Evolutionary conservation across 2,329 filamentous ascomycete species (phyloP), one percentile per base, ranked within the genome.

Genomic region (Aureobasidium mangrovei): DNA sequence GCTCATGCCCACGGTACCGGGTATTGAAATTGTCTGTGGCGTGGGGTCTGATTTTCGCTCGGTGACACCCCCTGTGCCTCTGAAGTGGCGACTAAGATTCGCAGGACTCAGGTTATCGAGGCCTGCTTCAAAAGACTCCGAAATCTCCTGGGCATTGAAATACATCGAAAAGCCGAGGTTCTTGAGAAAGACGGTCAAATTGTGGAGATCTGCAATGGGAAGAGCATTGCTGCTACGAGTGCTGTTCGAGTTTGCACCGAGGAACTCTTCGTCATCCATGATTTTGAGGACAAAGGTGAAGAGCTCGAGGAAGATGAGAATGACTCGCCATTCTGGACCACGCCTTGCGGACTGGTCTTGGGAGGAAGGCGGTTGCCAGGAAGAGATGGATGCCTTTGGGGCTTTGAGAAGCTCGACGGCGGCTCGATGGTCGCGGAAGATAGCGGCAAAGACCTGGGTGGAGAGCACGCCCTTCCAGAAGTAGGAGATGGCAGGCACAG

Each of bases 211-310:
- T 8, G 72, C 67, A 7, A 91, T 70, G 1, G 82, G 80, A 4
- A 97, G 75, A 42, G 87, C 84, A 66, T 88, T 83, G 58, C 80
- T 77, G 53, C 74, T 73, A 7, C 71, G 68, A 75, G 77, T 59
- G 78, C 76, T 52, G 74, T 76, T 49, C 75, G 78, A 54, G 63
- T 73, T 61, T 12, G 58, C 60, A 29, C 67, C 72, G 45, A 69
- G 63, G 65, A 98, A 98, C 62, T 98, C 93, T 60, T 97, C 91
- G 59, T 98, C 93, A 61, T 98, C 93, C 67, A 91, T 95, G 33
- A 97, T 82, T 61, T 93, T 86, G 9, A 97, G 74, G 2, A 96
- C 82, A 66, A 97, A 97, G 2, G 86, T 89, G 66, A 96, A 98
- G 0, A 98, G 78, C 63, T 98, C 93, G 4, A 98, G 77, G 65